Base-by-base conservation (phyloP, 2,329 filamentous ascomycete genomes). In the Cercospora canescens region DNA sequence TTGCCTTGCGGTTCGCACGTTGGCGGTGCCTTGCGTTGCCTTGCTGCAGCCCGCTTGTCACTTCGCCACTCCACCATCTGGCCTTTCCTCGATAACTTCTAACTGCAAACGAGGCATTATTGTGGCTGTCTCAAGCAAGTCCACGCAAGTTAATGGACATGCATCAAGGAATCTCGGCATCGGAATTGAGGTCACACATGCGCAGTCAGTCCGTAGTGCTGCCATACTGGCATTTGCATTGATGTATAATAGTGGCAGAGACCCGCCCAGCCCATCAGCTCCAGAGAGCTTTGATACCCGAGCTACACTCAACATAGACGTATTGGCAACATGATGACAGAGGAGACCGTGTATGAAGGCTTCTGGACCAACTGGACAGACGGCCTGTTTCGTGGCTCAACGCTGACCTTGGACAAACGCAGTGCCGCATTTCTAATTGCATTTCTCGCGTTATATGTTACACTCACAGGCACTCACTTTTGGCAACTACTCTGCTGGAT, bases 351-450 rank as follows among this genome's bases (percentile, higher is more conserved):
- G 18, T 65, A 65, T 30, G 35, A 55, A 9, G 63, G 63, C 6
- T 65, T 62, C 39, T 65, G 63, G 63, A 52, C 45, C 21, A 65
- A 65, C 16, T 58, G 63, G 58, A 62, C 45, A 11, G 34, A 61
- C 28, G 58, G 48, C 21, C 57, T 30, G 6, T 24, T 62, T 14
- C 7, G 16, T 16, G 63, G 63, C 32, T 45, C 57, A 9, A 65
- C 58, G n/a, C 58, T 65, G 12, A 65, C 63, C n/a, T 37, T 65
- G 34, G 26, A 32, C n/a, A 37, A 45, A 50, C 58, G 26, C 16
- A 57, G 30, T 61, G 58, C 32, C 9, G 63, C 59, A n/a, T 65
- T 45, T 52, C n/a, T 65, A n/a, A 50, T 65, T 37, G 63, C 63
- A n/a, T 65, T 62, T 6, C 55, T 65, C 7, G 63, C 63, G 16